These are phyloP conservation scores for Saccharomyces eubayanus DNA, from an alignment of 805 yeast genomes.

Conservation along the genomic window DNA sequence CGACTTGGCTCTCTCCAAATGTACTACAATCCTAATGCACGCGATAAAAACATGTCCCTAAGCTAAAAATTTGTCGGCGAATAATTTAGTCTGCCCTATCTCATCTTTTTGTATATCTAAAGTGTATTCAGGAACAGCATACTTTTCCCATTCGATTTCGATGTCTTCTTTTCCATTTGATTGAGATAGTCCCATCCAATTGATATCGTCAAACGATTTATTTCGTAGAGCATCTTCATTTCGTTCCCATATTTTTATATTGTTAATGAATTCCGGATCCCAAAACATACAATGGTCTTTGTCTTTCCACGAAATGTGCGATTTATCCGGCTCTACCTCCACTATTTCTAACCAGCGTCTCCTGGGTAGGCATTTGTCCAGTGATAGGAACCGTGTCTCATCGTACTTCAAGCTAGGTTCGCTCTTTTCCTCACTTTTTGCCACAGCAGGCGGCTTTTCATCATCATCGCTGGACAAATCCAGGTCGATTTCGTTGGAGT, in stretches of 20 bases:
- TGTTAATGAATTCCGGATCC: slow-evolving; percentile 33
- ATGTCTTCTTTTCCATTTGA: background rate
- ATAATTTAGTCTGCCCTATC: slow-evolving; percentile 14
- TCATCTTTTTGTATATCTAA: slow-evolving; percentile 15
- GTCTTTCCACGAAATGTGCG: slow-evolving; percentile 17
- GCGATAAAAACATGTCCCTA: background rate
- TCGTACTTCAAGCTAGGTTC: slow-evolving; percentile 6
- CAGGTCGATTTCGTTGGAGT: slow-evolving; percentile 31
- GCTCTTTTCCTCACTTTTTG: background rate
- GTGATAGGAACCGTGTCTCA: slow-evolving; percentile 48
- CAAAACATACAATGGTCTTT: slow-evolving; percentile 18
- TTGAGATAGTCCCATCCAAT: slow-evolving; percentile 5
- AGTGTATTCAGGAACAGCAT: slow-evolving; percentile 12
- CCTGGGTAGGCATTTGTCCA: slow-evolving; percentile 74
- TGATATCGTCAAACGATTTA: background rate
- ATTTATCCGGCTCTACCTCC: slow-evolving; percentile 33
- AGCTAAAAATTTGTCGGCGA: slow-evolving; percentile 7
- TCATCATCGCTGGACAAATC: slow-evolving; percentile 20
- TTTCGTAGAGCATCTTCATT: background rate
- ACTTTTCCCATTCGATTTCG: slow-evolving; percentile 6
- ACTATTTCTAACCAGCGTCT: slow-evolving; percentile 50
- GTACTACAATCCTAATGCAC: background rate
- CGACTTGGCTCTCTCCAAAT: background rate
- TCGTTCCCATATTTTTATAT: slow-evolving; percentile 8
- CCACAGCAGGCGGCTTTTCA: background rate